Base-by-base conservation (phyloP, 192 early-diverging fungal genomes). In the Backusella parvicylindrica region DNA sequence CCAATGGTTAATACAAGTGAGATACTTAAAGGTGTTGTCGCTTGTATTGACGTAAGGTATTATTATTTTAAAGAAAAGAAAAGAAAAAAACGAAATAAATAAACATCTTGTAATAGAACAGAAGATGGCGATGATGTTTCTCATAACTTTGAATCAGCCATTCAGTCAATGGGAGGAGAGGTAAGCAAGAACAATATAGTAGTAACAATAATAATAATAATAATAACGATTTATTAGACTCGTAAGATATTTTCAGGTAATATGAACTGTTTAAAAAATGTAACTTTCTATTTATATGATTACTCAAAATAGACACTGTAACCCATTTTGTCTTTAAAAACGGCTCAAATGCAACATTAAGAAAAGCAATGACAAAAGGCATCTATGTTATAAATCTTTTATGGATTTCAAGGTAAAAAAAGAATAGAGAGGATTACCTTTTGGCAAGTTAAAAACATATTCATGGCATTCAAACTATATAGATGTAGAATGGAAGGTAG, bases 101-200 rank as follows among this genome's bases (percentile, higher is more conserved):
- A n/a, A 28, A 68, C 47, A 32, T 72, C 5, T 21, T 68, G 36
- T 23, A n/a, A 50, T 38, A 81, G 79, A 53, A 81, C 79, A 2
- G 79, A 81, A n/a, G 79, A 81, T 40, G 79, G 79, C 0, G 79
- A 81, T 40, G 75, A 81, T 77, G 79, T 77, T 3, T 76, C 79
- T 15, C 28, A 66, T 23, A 76, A 76, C 47, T 76, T 81, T 70
- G 79, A 81, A 64, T 60, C 32, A 32, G 71, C 68, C 38, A 32
- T 81, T 31, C 49, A 71, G 30, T 68, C 67, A 4, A 76, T 81
- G 79, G 79, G 79, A 32, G 79, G 67, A 40, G 76, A 81, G 75
- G 79, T 81, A 77, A 64, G 2, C 12, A 23, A 70, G 33, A 70
- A 63, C 0, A 64, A 38, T 38, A 16, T 41, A 68, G 6, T n/a